A percentile compares a stretch with the other conserved stretches of the same genome.
phyloP scores from a whole-genome alignment of 139 green algal genomes.

The Chlamydomonas sphaeroides region DNA sequence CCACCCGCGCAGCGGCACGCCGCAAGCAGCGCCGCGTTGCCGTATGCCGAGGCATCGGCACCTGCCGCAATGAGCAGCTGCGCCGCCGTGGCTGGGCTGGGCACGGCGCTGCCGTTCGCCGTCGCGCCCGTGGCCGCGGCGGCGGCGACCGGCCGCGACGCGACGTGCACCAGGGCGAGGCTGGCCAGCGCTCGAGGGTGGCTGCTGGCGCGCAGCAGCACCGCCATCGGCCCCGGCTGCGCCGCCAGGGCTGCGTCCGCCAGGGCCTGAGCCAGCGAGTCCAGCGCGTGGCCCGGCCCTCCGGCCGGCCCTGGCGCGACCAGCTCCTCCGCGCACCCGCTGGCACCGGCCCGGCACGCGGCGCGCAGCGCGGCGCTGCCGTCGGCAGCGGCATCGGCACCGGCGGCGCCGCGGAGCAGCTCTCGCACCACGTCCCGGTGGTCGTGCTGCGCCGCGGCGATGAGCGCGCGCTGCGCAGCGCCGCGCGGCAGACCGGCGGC shows the following conservation, averaged over 20 bases:
- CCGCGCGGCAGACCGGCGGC: not conserved
- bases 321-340: not conserved
- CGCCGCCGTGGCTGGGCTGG: too few species aligned
- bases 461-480: not conserved
- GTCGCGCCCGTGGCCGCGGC: too few species aligned
- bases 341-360: not conserved
- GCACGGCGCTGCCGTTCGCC: too few species aligned
- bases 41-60: not conserved
- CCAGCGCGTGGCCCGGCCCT: not conserved
- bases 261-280: not conserved
- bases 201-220: not conserved
- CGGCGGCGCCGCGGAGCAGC: not conserved
- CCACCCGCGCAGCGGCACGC: not conserved
- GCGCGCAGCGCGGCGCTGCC: not conserved
- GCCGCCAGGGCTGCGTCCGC: not conserved
- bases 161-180: not conserved
- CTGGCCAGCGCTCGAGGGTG: not conserved
- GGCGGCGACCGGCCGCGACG: not conserved
- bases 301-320: not conserved
- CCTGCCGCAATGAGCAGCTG: not conserved
- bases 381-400: not conserved
- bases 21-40: not conserved
- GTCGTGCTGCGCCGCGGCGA: not conserved
- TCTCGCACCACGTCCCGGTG: not conserved
- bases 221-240: not conserved